Percentiles rank a stretch among this genome's conserved stretches.
Conservation (phyloP, 768 basidiomycete species). For the Leccinum longicurvipes region DNA sequence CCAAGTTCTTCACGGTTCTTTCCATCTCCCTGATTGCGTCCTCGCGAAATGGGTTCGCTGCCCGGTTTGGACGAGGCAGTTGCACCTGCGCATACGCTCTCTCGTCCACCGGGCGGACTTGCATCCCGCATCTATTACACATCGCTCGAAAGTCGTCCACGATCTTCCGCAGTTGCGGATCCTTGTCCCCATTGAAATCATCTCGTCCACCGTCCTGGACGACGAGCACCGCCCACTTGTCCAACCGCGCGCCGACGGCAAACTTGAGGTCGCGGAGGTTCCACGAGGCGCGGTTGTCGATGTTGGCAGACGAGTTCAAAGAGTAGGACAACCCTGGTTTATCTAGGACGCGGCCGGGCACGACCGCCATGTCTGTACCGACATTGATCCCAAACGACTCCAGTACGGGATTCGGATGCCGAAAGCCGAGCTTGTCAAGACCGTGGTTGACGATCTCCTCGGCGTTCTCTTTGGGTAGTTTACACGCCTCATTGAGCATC, state of each 20-base stretch:
- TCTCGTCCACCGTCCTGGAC: slow-evolving; percentile 52
- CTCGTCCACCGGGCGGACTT: slow-evolving; percentile 30
- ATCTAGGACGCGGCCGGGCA: slow-evolving; percentile 50
- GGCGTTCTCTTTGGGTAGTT: slow-evolving; percentile 45
- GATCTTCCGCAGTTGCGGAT: slow-evolving; percentile 44
- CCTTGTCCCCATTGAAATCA: slow-evolving; percentile 51
- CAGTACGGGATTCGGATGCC: slow-evolving; percentile 29
- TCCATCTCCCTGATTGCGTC: slow-evolving; percentile 39
- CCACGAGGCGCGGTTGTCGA: slow-evolving; percentile 48
- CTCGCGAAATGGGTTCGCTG: slow-evolving; percentile 48
- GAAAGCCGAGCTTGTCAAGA: slow-evolving; percentile 41
- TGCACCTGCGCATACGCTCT: slow-evolving; percentile 33
- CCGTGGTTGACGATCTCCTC: slow-evolving; percentile 41
- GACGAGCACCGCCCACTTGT: slow-evolving; percentile 66
- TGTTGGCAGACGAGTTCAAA: slow-evolving; percentile 14
- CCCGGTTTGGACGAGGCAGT: slow-evolving; percentile 43
- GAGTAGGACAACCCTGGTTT: slow-evolving; percentile 43
- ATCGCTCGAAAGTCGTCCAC: slow-evolving; percentile 53
- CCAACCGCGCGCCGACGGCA: slow-evolving; percentile 49
- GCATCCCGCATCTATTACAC: slow-evolving; percentile 67
- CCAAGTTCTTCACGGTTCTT: not conserved
- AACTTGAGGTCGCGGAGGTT: slow-evolving; percentile 56
- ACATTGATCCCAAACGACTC: slow-evolving; percentile 43
- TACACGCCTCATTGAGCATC: slow-evolving; percentile 49
- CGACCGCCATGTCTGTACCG: slow-evolving; percentile 47